Conservation (phyloP, 768 basidiomycete species). For the Boletus coccyginus region DNA sequence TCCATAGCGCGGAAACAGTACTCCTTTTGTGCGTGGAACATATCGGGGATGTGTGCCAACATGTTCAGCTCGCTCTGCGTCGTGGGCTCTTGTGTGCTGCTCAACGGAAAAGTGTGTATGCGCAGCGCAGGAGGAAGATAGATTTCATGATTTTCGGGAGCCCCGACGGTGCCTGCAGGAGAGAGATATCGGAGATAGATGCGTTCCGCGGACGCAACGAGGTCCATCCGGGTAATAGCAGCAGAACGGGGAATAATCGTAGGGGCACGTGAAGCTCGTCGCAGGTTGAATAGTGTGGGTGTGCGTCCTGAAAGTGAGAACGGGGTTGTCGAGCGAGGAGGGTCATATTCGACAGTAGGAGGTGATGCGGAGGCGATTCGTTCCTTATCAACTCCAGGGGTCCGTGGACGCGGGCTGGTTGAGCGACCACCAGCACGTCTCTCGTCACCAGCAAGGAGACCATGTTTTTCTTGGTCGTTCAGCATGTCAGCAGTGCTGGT, state of each 20-base stretch:
- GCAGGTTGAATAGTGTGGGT: conserved; percentile 70
- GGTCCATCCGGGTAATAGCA: conserved; percentile 86
- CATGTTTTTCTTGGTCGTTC: conserved; percentile 67
- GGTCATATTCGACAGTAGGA: conserved; percentile 45
- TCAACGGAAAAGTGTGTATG: conserved; percentile 87
- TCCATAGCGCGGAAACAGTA: conserved; percentile 97
- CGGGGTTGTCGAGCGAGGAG: conserved; percentile 71
- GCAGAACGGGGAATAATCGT: conserved; percentile 91
- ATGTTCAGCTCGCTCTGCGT: conserved; percentile 62
- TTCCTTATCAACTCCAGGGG: conserved; percentile 33
- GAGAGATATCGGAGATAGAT: conserved; percentile 95
- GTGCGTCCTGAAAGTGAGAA: conserved; percentile 76
- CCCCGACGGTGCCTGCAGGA: conserved; percentile 70
- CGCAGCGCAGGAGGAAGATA: conserved; percentile 94
- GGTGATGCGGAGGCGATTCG: conserved; percentile 45
- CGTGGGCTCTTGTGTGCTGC: conserved; percentile 67
- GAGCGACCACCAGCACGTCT: conserved; percentile 52
- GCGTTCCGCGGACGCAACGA: conserved; percentile 92
- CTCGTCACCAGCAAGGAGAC: conserved; percentile 46
- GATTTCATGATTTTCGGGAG: conserved; percentile 93
- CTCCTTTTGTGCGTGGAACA: conserved; percentile 97
- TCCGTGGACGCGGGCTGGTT: conserved; percentile 55
- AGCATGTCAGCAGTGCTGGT: conserved; percentile 74
- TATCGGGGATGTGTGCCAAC: conserved; percentile 91
- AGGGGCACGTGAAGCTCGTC: conserved; percentile 83